Percentiles rank a stretch among this genome's conserved stretches.
These are phyloP conservation scores for Westerdykella ornata DNA, from an alignment of 2,329 filamentous ascomycete genomes.

Conservation along the genomic window DNA sequence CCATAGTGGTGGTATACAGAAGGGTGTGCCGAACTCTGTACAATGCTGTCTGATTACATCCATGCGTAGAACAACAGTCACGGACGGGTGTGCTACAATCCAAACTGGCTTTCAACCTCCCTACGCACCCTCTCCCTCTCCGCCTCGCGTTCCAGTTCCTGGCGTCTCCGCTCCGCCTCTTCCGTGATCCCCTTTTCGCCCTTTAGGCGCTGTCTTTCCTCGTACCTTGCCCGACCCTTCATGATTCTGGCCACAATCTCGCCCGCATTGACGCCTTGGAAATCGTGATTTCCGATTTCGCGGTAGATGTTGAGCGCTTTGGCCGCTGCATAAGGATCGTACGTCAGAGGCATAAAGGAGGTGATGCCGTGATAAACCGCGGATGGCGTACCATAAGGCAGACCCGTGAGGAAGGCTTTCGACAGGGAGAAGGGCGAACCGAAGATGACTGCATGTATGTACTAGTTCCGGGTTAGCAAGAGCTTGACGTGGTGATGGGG, in stretches of 20 bases:
- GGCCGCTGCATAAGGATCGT: constrained; percentile 62
- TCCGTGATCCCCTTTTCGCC: constrained; percentile 78
- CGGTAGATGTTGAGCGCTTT: constrained; percentile 79
- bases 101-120: constrained; percentile 40
- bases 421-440: constrained; percentile 82
- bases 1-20: too few species aligned
- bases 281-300: constrained; percentile 70
- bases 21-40: too few species aligned
- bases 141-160: constrained; percentile 35
- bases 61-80: neutral
- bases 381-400: constrained; percentile 64
- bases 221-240: constrained; percentile 78
- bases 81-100: constrained; percentile 12
- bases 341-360: constrained; percentile 66
- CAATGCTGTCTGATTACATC: too few species aligned
- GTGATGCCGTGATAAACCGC: constrained; percentile 96
- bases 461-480: constrained; percentile 45
- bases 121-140: constrained; percentile 24
- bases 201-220: constrained; percentile 85
- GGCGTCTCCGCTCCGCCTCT: constrained; percentile 39
- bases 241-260: constrained; percentile 89
- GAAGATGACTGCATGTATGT: constrained; percentile 81
- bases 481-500: constrained; percentile 5
- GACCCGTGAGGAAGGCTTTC: constrained; percentile 63
- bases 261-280: constrained; percentile 81